Percentiles rank a stretch among this genome's conserved stretches.
Evolutionary conservation across 148 eudicot genomes (phyloP).

Genomic region (Nyssa sinensis): DNA sequence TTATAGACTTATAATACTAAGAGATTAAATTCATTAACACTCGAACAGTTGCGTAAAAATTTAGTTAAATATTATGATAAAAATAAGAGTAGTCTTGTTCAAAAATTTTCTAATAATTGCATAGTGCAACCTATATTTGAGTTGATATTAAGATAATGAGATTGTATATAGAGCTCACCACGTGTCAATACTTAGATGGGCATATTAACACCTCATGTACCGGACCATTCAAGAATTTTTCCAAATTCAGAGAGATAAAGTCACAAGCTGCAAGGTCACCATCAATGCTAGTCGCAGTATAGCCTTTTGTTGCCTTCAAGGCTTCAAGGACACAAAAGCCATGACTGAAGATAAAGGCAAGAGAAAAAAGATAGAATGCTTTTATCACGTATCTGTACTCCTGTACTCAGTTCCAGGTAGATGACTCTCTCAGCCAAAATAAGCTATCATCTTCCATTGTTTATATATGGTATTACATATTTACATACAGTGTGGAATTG

Average conservation of each 20-base stretch:
- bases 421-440: neutral
- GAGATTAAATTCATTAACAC: too few relatives aligned
- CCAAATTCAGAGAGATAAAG: neutral
- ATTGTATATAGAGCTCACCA: neutral
- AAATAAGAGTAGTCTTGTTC: neutral
- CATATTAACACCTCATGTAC: too few relatives aligned
- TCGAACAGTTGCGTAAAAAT: too few relatives aligned
- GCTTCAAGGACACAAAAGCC: constrained; percentile 24
- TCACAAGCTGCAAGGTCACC: constrained; percentile 12
- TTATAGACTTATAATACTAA: too few relatives aligned
- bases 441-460: neutral
- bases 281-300: too few relatives aligned
- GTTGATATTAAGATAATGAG: too few relatives aligned
- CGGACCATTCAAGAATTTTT: too few relatives aligned
- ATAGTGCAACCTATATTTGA: too few relatives aligned
- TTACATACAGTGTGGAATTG: too few relatives aligned
- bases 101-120: too few relatives aligned
- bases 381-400: constrained; percentile 14
- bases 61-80: neutral
- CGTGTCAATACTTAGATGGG: neutral
- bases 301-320: constrained; percentile 24
- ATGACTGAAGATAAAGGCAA: constrained; percentile 20
- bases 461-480: too few relatives aligned
- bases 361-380: neutral
- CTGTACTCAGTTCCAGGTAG: neutral